These are phyloP conservation scores for Yarrowia sp. DNA, from an alignment of 805 yeast species.

Conservation along the genomic window DNA sequence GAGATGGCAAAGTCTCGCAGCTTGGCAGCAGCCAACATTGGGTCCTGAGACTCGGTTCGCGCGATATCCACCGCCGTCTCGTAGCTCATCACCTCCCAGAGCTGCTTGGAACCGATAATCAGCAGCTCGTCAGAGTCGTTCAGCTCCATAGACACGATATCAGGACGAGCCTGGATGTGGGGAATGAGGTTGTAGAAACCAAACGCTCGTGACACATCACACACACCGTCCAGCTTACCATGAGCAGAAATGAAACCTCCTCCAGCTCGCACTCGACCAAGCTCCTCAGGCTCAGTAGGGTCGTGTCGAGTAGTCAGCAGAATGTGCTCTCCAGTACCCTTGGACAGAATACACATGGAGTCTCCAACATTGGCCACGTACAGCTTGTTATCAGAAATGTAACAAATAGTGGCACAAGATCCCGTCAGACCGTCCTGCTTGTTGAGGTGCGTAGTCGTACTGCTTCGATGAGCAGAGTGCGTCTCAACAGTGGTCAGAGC, in stretches of 20 bases:
- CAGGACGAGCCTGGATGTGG: constrained; percentile 86
- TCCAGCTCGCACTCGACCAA: constrained; percentile 72
- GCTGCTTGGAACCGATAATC: constrained; percentile 74
- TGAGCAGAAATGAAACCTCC: constrained; percentile 89
- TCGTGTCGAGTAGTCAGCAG: constrained; percentile 75
- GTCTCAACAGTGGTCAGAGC: constrained; percentile 41
- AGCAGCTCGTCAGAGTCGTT: constrained; percentile 77
- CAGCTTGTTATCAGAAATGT: constrained; percentile 64
- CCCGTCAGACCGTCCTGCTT: constrained; percentile 76
- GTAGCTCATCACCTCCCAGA: constrained; percentile 81
- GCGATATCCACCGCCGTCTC: constrained; percentile 90
- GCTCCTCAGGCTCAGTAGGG: constrained; percentile 71
- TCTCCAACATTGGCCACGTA: constrained; percentile 92
- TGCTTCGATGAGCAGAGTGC: constrained; percentile 47
- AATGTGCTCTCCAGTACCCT: constrained; percentile 76
- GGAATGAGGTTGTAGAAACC: constrained; percentile 87
- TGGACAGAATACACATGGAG: constrained; percentile 73
- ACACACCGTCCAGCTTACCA: constrained; percentile 79
- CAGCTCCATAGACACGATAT: constrained; percentile 58
- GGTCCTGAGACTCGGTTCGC: constrained; percentile 69
- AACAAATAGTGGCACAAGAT: constrained; percentile 78
- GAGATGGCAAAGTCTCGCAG: constrained; percentile 91
- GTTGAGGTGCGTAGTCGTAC: constrained; percentile 53
- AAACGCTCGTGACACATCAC: constrained; percentile 83
- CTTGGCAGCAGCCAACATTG: constrained; percentile 89